Conservation (phyloP, 1,139 yeast genomes). For the Lodderomyces parapsilosis region DNA sequence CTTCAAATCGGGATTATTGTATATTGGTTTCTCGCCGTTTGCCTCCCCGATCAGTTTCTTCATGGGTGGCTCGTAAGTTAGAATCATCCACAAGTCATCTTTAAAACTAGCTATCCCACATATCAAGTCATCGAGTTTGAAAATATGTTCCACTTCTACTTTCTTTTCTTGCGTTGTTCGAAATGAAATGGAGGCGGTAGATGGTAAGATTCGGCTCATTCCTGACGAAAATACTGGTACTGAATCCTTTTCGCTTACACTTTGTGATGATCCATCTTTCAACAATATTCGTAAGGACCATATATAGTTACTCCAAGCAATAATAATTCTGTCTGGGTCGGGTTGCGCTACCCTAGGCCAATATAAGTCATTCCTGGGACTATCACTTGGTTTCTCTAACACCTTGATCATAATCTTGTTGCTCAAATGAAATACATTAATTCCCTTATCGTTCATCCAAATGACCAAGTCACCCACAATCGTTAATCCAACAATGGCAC, state of each 20-base stretch:
- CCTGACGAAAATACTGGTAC: slow-evolving; percentile 21
- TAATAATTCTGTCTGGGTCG: slow-evolving; percentile 64
- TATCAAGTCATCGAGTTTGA: slow-evolving; percentile 57
- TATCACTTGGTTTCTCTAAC: slow-evolving; percentile 56
- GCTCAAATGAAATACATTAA: slow-evolving; percentile 55
- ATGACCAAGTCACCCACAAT: slow-evolving; percentile 61
- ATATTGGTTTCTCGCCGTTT: slow-evolving; percentile 26
- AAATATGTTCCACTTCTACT: slow-evolving; percentile 56
- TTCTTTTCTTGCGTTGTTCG: slow-evolving; percentile 55
- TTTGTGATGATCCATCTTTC: slow-evolving; percentile 15
- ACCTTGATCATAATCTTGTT: slow-evolving; percentile 45
- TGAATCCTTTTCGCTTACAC: slow-evolving; percentile 9
- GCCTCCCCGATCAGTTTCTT: slow-evolving; percentile 15
- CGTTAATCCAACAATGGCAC: slow-evolving; percentile 71
- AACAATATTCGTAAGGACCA: slow-evolving; percentile 66
- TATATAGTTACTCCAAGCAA: slow-evolving; percentile 82
- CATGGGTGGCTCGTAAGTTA: slow-evolving; percentile 53
- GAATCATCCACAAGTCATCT: slow-evolving; percentile 61
- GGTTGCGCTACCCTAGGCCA: slow-evolving; percentile 77
- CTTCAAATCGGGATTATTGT: slow-evolving; percentile 64
- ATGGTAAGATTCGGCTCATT: slow-evolving; percentile 46
- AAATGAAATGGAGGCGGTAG: slow-evolving; percentile 67
- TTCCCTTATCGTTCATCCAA: slow-evolving; percentile 87
- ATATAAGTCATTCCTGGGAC: slow-evolving; percentile 76
- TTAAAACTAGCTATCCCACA: slow-evolving; percentile 78